A percentile compares a stretch with the other conserved stretches of the same genome.
phyloP scores from a whole-genome alignment of 768 basidiomycete genomes.

The Leccinum arenicola region DNA sequence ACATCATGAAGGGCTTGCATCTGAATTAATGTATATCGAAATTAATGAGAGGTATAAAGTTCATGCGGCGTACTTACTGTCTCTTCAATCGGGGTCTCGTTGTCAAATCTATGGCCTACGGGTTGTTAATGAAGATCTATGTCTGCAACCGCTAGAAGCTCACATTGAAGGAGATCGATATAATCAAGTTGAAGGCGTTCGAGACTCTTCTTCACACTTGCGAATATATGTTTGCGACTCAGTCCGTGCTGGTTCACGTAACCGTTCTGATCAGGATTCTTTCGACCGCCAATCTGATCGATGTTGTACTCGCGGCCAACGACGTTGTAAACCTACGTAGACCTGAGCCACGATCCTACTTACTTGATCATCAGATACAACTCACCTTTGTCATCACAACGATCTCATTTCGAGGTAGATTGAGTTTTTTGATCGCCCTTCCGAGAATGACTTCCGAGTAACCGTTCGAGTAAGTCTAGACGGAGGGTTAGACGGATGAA shows the following conservation, averaged over 20 bases:
- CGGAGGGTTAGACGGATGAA: background rate
- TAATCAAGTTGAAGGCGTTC: constrained; percentile 48
- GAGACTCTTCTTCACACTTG: constrained; percentile 43
- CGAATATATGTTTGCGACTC: constrained; percentile 59
- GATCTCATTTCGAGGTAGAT: constrained; percentile 70
- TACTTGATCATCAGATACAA: background rate
- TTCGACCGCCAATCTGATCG: constrained; percentile 10
- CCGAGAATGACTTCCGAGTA: constrained; percentile 65
- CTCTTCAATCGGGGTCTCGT: constrained; percentile 49
- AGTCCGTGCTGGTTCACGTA: constrained; percentile 49
- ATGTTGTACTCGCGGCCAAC: constrained; percentile 19
- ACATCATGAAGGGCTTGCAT: constrained; percentile 53
- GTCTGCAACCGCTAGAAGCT: background rate
- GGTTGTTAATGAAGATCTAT: background rate
- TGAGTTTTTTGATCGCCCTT: constrained; percentile 63
- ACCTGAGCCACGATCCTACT: background rate
- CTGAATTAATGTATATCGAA: constrained; percentile 4
- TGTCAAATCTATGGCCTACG: constrained; percentile 47
- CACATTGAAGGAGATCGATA: constrained; percentile 57
- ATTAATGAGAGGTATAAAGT: background rate
- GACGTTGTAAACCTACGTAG: constrained; percentile 42
- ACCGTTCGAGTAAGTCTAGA: constrained; percentile 63
- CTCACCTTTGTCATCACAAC: constrained; percentile 75
- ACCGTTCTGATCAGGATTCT: constrained; percentile 37
- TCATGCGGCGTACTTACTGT: constrained; percentile 24